Conservation (phyloP, 345 rosid species). For the Dovyalis caffra region DNA sequence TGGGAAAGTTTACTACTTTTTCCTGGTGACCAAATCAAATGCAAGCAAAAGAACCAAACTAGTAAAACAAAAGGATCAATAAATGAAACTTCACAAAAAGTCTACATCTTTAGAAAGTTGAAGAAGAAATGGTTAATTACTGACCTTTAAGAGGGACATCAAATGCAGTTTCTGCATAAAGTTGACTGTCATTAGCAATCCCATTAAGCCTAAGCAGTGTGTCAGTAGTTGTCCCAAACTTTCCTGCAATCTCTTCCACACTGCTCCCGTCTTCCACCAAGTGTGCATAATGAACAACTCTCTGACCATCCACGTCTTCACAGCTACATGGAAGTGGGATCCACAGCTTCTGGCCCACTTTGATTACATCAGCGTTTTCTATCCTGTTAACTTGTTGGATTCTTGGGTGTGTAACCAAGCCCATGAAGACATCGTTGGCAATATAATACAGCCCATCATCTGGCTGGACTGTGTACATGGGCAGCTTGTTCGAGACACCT, state of each 20-base stretch:
- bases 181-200: conserved; percentile 27
- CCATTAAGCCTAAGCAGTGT: conserved; percentile 44
- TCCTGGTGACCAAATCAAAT: too few species aligned
- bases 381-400: conserved; percentile 40
- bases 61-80: neutral
- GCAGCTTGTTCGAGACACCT: conserved; percentile 43
- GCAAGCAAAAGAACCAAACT: neutral
- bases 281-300: conserved; percentile 58
- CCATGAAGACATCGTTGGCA: conserved; percentile 35
- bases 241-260: conserved; percentile 39
- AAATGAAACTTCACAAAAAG: too few species aligned
- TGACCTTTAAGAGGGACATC: conserved; percentile 65
- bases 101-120: neutral
- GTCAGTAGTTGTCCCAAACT: conserved; percentile 38
- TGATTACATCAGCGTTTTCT: conserved; percentile 20
- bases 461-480: conserved; percentile 43
- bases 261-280: conserved; percentile 45
- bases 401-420: conserved; percentile 23
- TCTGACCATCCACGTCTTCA: conserved; percentile 39
- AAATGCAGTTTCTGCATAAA: conserved; percentile 39
- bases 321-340: conserved; percentile 77
- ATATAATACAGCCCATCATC: conserved; percentile 41
- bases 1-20: too few species aligned
- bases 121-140: neutral
- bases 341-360: conserved; percentile 38